Evolutionary conservation across 176 grass and related monocot species (phyloP), one percentile per base, ranked within the genome.

Genomic region (Saccharum spontaneum): DNA sequence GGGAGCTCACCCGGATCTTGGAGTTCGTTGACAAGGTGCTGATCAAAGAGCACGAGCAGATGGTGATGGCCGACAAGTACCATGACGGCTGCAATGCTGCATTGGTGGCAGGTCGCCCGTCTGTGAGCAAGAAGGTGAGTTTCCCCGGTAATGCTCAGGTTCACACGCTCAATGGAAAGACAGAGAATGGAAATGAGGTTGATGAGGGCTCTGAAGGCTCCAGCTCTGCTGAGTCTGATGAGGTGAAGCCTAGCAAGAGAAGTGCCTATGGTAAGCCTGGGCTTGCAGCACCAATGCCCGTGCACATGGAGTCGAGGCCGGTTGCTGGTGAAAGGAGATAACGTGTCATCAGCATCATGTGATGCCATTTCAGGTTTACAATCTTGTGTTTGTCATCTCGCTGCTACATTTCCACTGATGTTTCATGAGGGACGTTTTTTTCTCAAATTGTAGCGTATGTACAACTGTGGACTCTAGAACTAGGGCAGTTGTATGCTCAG

Each of bases 21-120:
- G 92, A 97, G 79, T 97, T 97, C 55, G 82, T 97, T 6, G 86
- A 99, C 90, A 94, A 94, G 84, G 92, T 99, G 75, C 69, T 94
- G 37, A 48, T 88, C 69, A 96, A 87, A 69, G 97, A 94, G 59
- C 86, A 91, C 1, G 76, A 91, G 45, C 50, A 92, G 37, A 74
- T 82, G 55, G 28, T 60, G 0, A 63, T 75, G 45, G 60, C 69
- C 48, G 36, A 52, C 24, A 80, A 90, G 34, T 79, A 88, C 46
- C 79, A 75, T 80, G 80, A 85, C 50, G 71, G 81, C 26, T 78
- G 41, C 79, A 63, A n/a, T 73, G 78, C 67, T 33, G 44, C 77
- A 63, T 61, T 68, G 36, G 13, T 30, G 26, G 52, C 45, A 38
- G 82, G 71, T 77, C 79, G 50, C 52, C 73, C 43, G 10, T 12